Evolutionary conservation across 1,139 yeast genomes (phyloP).

Genomic region (Starmera stellimalicola): DNA sequence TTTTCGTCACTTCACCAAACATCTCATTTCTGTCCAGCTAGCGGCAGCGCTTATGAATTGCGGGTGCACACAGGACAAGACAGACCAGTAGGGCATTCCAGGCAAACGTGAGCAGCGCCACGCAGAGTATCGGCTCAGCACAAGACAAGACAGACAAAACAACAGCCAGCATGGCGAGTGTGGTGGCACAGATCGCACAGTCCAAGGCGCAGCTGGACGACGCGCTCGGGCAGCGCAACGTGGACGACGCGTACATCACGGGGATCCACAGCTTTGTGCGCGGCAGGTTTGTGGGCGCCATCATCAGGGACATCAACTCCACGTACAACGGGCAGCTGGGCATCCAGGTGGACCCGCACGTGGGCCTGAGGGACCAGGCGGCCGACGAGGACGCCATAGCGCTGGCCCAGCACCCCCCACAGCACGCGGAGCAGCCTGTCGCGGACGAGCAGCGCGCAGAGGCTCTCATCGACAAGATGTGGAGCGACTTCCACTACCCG

Average conservation of each 20-base stretch:
- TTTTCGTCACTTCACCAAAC: too few species aligned
- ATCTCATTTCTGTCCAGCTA: too few species aligned
- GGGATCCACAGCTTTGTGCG: conserved; percentile 18
- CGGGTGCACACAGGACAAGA: too few species aligned
- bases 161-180: conserved; percentile 1
- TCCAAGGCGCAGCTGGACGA: conserved; percentile 11
- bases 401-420: conserved; percentile 13
- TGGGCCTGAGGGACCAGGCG: not conserved
- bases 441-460: conserved; percentile 16
- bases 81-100: too few species aligned
- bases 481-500: conserved; percentile 60
- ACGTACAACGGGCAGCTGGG: conserved; percentile 4
- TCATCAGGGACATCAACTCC: conserved; percentile 13
- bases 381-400: conserved; percentile 9
- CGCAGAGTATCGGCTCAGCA: too few species aligned
- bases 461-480: conserved; percentile 34
- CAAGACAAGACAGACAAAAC: not conserved
- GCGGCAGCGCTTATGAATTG: too few species aligned
- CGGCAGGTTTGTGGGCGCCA: conserved; percentile 10
- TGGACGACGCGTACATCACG: conserved; percentile 13
- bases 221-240: conserved; percentile 7
- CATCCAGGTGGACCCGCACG: not conserved
- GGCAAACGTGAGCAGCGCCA: too few species aligned
- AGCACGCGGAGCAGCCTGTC: not conserved
- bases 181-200: conserved; percentile 8